phyloP scores from a whole-genome alignment of 371 early-diverging fungal species.

The Mortierella polycephala region DNA sequence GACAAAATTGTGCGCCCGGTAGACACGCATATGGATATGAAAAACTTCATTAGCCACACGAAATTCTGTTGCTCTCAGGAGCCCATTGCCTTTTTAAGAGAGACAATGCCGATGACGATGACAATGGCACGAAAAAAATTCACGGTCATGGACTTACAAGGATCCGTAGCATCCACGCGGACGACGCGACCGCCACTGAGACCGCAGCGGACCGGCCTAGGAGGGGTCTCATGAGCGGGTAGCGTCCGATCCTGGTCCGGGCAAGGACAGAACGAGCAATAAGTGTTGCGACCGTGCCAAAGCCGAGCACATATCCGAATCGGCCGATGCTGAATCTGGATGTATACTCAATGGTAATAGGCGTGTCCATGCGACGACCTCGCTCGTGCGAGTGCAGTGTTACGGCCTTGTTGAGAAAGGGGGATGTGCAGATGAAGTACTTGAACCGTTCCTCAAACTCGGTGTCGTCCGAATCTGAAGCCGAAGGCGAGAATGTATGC shows the following conservation, averaged over 20 bases:
- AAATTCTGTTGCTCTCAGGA: too few relatives aligned
- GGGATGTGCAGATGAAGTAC: conserved; percentile 71
- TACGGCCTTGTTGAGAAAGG: conserved; percentile 63
- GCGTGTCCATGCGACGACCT: conserved; percentile 44
- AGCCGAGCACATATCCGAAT: conserved; percentile 48
- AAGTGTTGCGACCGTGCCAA: conserved; percentile 33
- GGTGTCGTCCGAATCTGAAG: conserved; percentile 64
- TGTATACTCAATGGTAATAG: conserved; percentile 41
- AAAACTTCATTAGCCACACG: too few relatives aligned
- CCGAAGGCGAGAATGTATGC: conserved; percentile 59
- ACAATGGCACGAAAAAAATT: neutral
- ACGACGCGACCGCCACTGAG: conserved; percentile 34
- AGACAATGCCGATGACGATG: neutral
- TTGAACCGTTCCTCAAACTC: conserved; percentile 76
- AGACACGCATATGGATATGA: too few relatives aligned
- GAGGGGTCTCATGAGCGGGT: conserved; percentile 31
- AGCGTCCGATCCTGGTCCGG: conserved; percentile 34
- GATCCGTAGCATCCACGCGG: conserved; percentile 49
- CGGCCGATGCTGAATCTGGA: conserved; percentile 38
- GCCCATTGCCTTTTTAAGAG: too few relatives aligned
- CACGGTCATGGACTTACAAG: conserved; percentile 20
- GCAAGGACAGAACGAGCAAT: conserved; percentile 33
- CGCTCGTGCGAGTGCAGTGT: conserved; percentile 60
- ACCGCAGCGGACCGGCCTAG: conserved; percentile 33
- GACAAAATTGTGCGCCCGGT: neutral